These are phyloP conservation scores for Mycena filopes DNA, from an alignment of 768 basidiomycete genomes.

Conservation along the genomic window DNA sequence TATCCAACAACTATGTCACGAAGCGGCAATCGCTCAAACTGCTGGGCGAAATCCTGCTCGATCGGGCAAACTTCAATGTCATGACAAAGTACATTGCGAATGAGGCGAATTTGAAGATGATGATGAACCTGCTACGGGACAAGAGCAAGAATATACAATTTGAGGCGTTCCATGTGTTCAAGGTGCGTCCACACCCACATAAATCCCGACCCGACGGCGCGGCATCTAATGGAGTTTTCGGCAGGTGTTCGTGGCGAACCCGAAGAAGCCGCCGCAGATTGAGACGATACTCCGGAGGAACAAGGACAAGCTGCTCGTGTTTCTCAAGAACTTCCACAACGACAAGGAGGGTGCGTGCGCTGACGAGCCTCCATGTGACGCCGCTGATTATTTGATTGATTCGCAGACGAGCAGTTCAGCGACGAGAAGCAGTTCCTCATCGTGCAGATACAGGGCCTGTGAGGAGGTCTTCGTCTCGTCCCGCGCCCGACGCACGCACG, in stretches of 20 bases:
- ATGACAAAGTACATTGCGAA: conserved; percentile 98
- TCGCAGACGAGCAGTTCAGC: conserved; percentile 92
- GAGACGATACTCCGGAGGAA: conserved; percentile 91
- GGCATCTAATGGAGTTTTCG: not conserved
- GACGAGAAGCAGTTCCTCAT: conserved; percentile 98
- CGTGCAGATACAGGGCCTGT: conserved; percentile 87
- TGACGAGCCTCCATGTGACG: not conserved
- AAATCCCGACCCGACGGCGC: not conserved
- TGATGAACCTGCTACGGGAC: conserved; percentile 98
- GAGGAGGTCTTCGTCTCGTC: no score
- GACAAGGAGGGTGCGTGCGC: conserved; percentile 89
- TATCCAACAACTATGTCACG: conserved; percentile 98
- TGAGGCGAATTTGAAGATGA: conserved; percentile 98
- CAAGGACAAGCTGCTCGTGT: conserved; percentile 90
- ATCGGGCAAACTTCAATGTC: conserved; percentile 97
- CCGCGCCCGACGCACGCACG: not conserved
- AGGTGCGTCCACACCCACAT: conserved; percentile 63
- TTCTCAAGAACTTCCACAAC: conserved; percentile 95
- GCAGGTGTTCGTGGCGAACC: conserved; percentile 98
- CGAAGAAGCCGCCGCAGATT: conserved; percentile 97
- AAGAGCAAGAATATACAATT: conserved; percentile 99
- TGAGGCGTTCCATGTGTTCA: conserved; percentile 99
- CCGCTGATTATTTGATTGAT: not conserved
- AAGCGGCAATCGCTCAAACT: conserved; percentile 99
- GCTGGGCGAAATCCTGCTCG: conserved; percentile 96